These are phyloP conservation scores for Grosmannia serpens DNA, from an alignment of 2,329 filamentous ascomycete species.

Conservation along the genomic window DNA sequence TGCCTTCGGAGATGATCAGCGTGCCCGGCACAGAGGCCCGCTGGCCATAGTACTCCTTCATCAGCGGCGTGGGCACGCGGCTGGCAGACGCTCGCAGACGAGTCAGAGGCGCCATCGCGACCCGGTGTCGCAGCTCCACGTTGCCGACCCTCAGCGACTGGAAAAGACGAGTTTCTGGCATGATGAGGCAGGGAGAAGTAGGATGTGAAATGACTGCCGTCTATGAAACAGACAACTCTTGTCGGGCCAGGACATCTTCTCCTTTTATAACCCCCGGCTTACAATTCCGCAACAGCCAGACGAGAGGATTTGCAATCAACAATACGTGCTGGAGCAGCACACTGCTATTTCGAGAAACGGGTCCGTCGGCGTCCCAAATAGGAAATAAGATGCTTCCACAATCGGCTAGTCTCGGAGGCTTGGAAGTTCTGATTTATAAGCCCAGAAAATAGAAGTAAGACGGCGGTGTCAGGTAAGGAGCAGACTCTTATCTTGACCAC, in stretches of 20 bases:
- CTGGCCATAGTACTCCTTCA: slow-evolving; percentile 10
- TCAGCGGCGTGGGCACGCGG: slow-evolving; percentile 2
- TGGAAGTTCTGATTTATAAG: not conserved
- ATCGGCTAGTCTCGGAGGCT: not conserved
- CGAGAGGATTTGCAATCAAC: too few species aligned
- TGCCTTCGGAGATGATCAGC: slow-evolving; percentile 7
- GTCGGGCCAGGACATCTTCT: too few species aligned
- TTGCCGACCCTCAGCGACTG: slow-evolving; percentile 28
- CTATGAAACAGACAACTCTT: too few species aligned
- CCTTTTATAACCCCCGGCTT: too few species aligned
- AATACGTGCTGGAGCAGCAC: not conserved
- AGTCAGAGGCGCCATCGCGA: slow-evolving; percentile 23
- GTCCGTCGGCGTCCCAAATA: not conserved
- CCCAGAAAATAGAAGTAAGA: not conserved
- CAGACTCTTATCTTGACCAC: not conserved
- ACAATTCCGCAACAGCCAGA: too few species aligned
- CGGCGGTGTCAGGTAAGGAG: not conserved
- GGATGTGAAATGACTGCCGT: too few species aligned
- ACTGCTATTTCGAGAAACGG: not conserved
- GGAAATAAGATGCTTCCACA: not conserved
- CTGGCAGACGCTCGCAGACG: slow-evolving; percentile 4
- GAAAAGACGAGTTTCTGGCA: slow-evolving; percentile 20
- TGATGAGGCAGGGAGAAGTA: too few species aligned
- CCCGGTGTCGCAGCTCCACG: slow-evolving; percentile 35
- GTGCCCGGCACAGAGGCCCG: slow-evolving; percentile 7